A percentile compares a stretch with the other conserved stretches of the same genome.
These are phyloP conservation scores for Filosporella fistucella DNA, from an alignment of 495 filamentous ascomycete species.

Conservation along the genomic window DNA sequence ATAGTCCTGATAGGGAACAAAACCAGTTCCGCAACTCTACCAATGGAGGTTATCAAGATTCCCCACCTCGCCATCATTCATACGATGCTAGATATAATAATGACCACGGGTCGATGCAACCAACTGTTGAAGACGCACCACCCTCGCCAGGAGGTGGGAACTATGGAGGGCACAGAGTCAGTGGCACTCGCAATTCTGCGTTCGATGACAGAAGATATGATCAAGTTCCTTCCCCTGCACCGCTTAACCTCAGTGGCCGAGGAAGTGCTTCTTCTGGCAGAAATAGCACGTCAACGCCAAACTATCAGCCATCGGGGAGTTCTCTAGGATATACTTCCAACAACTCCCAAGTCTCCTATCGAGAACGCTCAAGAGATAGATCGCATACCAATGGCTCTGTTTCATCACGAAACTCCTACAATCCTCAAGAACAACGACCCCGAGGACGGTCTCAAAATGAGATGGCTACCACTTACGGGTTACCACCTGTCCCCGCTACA, in stretches of 20 bases:
- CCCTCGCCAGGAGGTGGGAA: slow-evolving; percentile 32
- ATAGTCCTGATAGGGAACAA: slow-evolving; percentile 13
- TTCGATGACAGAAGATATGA: slow-evolving; percentile 42
- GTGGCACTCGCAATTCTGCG: slow-evolving; percentile 7
- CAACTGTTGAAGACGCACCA: slow-evolving; percentile 64
- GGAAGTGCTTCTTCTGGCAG: slow-evolving; percentile 32
- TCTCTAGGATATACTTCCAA: slow-evolving; percentile 13
- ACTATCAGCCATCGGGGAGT: slow-evolving; percentile 17
- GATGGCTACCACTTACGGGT: slow-evolving; percentile 5
- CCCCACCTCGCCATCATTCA: slow-evolving; percentile 41
- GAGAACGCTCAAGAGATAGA: slow-evolving; percentile 16
- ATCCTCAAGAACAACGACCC: slow-evolving; percentile 13
- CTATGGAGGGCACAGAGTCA: slow-evolving; percentile 13
- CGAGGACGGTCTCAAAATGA: slow-evolving; percentile 9
- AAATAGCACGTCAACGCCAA: slow-evolving; percentile 14
- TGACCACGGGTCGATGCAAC: slow-evolving; percentile 53
- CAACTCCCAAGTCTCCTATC: slow-evolving; percentile 12
- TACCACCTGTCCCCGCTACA: slow-evolving; percentile 55
- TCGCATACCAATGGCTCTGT: slow-evolving; percentile 5
- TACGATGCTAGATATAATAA: slow-evolving; percentile 42
- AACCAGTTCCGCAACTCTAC: slow-evolving; percentile 14
- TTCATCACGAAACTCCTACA: slow-evolving; percentile 20
- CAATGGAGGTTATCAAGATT: slow-evolving; percentile 7
- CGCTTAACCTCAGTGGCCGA: slow-evolving; percentile 38
- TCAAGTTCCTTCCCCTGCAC: slow-evolving; percentile 38